Evolutionary conservation across 306 rosid species (phyloP).

Genomic region (Lupinus albus): DNA sequence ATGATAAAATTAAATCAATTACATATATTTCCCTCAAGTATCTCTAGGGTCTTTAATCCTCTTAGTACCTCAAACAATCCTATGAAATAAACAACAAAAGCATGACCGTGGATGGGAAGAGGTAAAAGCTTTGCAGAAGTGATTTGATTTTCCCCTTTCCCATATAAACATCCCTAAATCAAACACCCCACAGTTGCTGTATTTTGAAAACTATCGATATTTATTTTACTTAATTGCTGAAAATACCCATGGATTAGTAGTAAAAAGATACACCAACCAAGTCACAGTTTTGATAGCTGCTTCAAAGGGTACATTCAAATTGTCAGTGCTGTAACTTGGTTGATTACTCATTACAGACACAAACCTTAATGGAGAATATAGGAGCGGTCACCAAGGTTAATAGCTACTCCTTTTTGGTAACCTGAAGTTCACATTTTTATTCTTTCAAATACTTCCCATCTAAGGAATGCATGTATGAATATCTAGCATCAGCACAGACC

Average conservation of each 20-base stretch:
- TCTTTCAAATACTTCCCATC: not conserved
- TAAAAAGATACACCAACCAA: not conserved
- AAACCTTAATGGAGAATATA: not conserved
- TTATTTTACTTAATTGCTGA: not conserved
- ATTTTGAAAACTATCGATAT: not conserved
- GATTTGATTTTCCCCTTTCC: not conserved
- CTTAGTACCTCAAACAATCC: not conserved
- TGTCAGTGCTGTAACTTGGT: conserved; percentile 9
- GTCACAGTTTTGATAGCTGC: conserved; percentile 13
- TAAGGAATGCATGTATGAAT: not conserved
- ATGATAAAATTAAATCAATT: too few relatives aligned
- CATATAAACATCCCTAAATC: too few relatives aligned
- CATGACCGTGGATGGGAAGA: not conserved
- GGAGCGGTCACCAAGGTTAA: not conserved
- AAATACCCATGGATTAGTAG: not conserved
- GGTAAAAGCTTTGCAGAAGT: not conserved
- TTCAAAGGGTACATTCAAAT: conserved; percentile 19
- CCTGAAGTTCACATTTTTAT: not conserved
- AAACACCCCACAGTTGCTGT: too few relatives aligned
- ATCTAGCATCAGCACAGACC: too few relatives aligned
- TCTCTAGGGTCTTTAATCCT: too few relatives aligned
- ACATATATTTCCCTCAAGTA: too few relatives aligned
- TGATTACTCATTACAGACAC: conserved; percentile 6
- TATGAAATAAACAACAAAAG: too few relatives aligned
- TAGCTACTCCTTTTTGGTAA: not conserved